phyloP scores from a whole-genome alignment of 805 yeast species.

The Ogataea neopini region DNA sequence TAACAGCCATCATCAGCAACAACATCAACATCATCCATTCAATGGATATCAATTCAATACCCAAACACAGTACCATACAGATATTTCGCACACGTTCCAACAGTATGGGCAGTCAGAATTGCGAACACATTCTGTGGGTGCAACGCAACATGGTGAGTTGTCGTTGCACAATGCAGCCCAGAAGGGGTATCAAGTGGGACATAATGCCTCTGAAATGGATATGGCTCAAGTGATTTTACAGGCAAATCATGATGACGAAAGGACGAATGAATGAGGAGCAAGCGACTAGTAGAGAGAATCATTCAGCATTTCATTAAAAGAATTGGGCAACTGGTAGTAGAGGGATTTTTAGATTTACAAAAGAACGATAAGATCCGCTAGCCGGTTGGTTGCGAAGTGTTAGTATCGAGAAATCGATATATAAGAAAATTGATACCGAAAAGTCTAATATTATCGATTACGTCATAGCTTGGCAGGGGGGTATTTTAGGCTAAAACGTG shows the following conservation, averaged over 20 bases:
- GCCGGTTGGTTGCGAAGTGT: no score
- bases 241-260: conserved; percentile 3
- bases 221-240: conserved; percentile 17
- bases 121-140: conserved; percentile 47
- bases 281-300: background rate
- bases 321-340: no score
- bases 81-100: conserved; percentile 9
- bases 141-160: conserved; percentile 40
- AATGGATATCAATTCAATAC: conserved; percentile 16
- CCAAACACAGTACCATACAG: conserved; percentile 15
- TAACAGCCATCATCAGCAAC: conserved; percentile 18
- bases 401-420: no score
- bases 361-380: no score
- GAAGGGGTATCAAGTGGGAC: conserved; percentile 3
- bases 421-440: no score
- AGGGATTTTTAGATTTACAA: no score
- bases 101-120: conserved; percentile 26
- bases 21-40: conserved; percentile 14
- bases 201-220: conserved; percentile 12
- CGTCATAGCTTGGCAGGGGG: no score
- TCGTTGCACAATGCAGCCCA: background rate
- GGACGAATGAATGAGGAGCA: background rate
- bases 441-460: no score
- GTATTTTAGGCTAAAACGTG: no score
- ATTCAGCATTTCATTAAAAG: no score